These are phyloP conservation scores for Capsaspora owczarzaki DNA, from an alignment of 78 protist genomes.

Conservation along the genomic window DNA sequence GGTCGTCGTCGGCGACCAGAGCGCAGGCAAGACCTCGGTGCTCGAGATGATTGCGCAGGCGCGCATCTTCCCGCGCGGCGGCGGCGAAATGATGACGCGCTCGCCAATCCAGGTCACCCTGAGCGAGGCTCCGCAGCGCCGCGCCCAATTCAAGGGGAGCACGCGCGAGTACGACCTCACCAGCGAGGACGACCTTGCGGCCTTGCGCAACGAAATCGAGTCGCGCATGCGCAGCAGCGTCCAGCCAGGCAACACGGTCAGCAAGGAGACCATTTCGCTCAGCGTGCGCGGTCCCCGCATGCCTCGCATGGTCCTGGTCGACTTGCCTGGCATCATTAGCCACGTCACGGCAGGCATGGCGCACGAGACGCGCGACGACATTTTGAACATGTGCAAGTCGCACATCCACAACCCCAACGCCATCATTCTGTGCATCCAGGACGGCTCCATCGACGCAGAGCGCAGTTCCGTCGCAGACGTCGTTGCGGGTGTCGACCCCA, in stretches of 20 bases:
- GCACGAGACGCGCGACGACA: slow-evolving; percentile 4
- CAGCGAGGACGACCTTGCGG: slow-evolving; percentile 6
- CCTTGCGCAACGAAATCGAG: slow-evolving; percentile 3
- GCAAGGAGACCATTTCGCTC: not conserved
- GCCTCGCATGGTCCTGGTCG: slow-evolving; percentile 33
- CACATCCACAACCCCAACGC: slow-evolving; percentile 28
- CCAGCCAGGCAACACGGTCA: not conserved
- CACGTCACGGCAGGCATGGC: slow-evolving; percentile 35
- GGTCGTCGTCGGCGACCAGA: slow-evolving; percentile 39
- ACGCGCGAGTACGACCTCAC: slow-evolving; percentile 14
- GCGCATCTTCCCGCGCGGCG: slow-evolving; percentile 39
- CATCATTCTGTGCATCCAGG: slow-evolving; percentile 40
- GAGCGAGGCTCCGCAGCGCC: slow-evolving; percentile 12
- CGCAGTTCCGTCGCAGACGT: slow-evolving; percentile 33
- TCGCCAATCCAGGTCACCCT: slow-evolving; percentile 35
- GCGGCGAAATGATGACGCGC: slow-evolving; percentile 42
- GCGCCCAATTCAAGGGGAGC: not conserved
- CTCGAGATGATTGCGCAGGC: slow-evolving; percentile 24
- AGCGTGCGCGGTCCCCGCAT: slow-evolving; percentile 23
- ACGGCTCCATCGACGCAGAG: slow-evolving; percentile 37
- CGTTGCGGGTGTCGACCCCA: slow-evolving; percentile 24
- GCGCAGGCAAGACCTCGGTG: slow-evolving; percentile 40
- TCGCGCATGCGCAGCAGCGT: slow-evolving; percentile 3
- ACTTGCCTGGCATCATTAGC: slow-evolving; percentile 28
- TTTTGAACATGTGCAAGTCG: slow-evolving; percentile 7